Evolutionary conservation across 768 basidiomycete species (phyloP).

Genomic region (Pisolithus orientalis): DNA sequence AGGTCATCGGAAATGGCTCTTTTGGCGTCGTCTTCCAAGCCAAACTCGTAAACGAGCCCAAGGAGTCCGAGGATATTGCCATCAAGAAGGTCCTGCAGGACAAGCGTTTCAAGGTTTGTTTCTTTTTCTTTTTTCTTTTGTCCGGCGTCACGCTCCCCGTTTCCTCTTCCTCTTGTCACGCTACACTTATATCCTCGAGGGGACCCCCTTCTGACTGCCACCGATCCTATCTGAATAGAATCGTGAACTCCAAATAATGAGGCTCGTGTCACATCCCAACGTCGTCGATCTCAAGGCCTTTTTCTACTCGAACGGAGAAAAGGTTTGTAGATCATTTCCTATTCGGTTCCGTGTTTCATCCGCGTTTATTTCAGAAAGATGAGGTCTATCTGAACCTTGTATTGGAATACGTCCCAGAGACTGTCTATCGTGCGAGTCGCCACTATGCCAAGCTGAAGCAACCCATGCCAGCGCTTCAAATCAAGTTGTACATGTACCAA

Average conservation of each 20-base stretch:
- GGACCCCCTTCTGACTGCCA: background rate
- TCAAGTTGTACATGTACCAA: conserved; percentile 99
- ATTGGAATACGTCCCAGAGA: conserved; percentile 98
- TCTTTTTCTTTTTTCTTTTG: conserved; percentile 9
- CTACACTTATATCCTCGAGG: background rate
- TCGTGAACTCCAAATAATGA: conserved; percentile 99
- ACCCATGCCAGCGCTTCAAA: conserved; percentile 99
- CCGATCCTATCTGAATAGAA: conserved; percentile 49
- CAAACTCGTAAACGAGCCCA: conserved; percentile 63
- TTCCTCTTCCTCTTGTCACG: background rate
- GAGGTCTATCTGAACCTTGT: conserved; percentile 99
- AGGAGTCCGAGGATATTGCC: conserved; percentile 82
- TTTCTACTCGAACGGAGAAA: conserved; percentile 99
- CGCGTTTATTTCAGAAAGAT: conserved; percentile 67
- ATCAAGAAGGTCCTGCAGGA: conserved; percentile 99
- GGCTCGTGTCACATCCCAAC: conserved; percentile 92
- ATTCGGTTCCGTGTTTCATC: conserved; percentile 5
- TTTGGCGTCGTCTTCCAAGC: conserved; percentile 99
- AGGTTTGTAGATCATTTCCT: conserved; percentile 48
- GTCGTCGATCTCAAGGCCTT: conserved; percentile 97
- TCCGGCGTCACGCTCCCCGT: background rate
- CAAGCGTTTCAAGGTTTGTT: conserved; percentile 97
- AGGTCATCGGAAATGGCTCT: conserved; percentile 97
- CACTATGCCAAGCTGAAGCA: conserved; percentile 99
- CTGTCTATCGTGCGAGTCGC: conserved; percentile 96